Evolutionary conservation across 768 basidiomycete species (phyloP).

Genomic region (Psilocybe azurescens): DNA sequence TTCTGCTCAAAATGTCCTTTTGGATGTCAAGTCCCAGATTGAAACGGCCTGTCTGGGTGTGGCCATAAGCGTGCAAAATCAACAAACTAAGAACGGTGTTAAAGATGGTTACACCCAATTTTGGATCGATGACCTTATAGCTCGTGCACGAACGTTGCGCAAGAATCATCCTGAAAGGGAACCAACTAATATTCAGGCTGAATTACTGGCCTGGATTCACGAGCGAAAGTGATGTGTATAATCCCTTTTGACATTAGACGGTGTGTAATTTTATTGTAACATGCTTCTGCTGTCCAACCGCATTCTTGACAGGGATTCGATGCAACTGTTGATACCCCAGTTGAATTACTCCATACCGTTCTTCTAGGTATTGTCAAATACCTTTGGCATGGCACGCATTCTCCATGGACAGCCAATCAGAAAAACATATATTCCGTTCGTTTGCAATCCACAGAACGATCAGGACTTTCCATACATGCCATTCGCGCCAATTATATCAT

Average conservation of each 20-base stretch:
- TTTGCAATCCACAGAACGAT: constrained; percentile 35
- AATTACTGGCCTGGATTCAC: constrained; percentile 33
- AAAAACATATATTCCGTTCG: constrained; percentile 32
- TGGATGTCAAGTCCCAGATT: constrained; percentile 35
- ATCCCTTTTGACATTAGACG: constrained; percentile 35
- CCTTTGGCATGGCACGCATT: constrained; percentile 41
- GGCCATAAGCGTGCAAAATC: constrained; percentile 26
- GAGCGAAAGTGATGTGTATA: constrained; percentile 28
- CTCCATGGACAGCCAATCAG: constrained; percentile 31
- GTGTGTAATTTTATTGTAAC: constrained; percentile 19
- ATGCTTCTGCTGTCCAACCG: not conserved
- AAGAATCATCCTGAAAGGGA: constrained; percentile 21
- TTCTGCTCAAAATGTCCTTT: constrained; percentile 24
- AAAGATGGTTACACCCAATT: constrained; percentile 44
- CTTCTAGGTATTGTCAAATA: constrained; percentile 50
- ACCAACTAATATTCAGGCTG: constrained; percentile 24
- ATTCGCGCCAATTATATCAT: constrained; percentile 47
- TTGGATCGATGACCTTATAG: constrained; percentile 41
- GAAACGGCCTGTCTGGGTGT: constrained; percentile 35
- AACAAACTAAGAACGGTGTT: constrained; percentile 38
- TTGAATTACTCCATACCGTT: constrained; percentile 50
- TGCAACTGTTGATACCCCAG: constrained; percentile 37
- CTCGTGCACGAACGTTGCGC: constrained; percentile 22
- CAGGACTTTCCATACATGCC: constrained; percentile 33
- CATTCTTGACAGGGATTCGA: constrained; percentile 33